A percentile compares a stretch with the other conserved stretches of the same genome.
Evolutionary conservation across 129 eudicot species (phyloP).

Genomic region (Tagetes patula): DNA sequence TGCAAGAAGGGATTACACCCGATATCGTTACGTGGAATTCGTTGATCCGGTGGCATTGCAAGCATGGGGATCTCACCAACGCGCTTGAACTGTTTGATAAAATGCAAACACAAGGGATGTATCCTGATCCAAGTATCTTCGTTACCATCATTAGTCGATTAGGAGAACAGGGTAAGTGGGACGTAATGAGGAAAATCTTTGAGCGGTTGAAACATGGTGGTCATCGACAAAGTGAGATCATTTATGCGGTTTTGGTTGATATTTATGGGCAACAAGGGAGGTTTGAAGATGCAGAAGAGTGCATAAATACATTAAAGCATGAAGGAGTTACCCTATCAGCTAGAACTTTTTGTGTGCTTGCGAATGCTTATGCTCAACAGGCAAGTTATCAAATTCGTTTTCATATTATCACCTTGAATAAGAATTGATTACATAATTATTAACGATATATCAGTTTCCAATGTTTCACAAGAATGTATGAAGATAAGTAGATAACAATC

Average conservation of each 20-base stretch:
- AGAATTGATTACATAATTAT: background rate
- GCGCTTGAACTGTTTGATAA: slow-evolving; percentile 57
- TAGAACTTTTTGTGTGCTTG: slow-evolving; percentile 65
- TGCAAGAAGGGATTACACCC: slow-evolving; percentile 58
- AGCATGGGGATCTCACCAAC: slow-evolving; percentile 48
- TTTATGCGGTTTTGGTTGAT: slow-evolving; percentile 79
- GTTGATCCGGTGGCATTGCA: slow-evolving; percentile 80
- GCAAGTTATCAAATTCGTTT: slow-evolving; percentile 27
- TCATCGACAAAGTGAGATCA: slow-evolving; percentile 53
- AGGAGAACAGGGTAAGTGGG: slow-evolving; percentile 92
- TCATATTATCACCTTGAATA: background rate
- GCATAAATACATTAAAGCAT: slow-evolving; percentile 47
- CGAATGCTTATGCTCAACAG: slow-evolving; percentile 97
- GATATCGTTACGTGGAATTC: slow-evolving; percentile 86
- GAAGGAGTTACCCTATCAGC: slow-evolving; percentile 68
- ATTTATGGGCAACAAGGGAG: slow-evolving; percentile 91
- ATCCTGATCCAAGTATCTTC: slow-evolving; percentile 88
- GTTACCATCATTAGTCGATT: slow-evolving; percentile 55
- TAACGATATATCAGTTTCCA: background rate
- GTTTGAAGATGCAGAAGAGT: slow-evolving; percentile 61
- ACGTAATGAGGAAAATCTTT: slow-evolving; percentile 46
- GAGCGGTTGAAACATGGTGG: slow-evolving; percentile 62
- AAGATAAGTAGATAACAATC: background rate
- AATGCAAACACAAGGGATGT: slow-evolving; percentile 81
- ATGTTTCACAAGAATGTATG: background rate